Base-by-base conservation (phyloP, 192 early-diverging fungal genomes). In the Glomus cerebriforme region DNA sequence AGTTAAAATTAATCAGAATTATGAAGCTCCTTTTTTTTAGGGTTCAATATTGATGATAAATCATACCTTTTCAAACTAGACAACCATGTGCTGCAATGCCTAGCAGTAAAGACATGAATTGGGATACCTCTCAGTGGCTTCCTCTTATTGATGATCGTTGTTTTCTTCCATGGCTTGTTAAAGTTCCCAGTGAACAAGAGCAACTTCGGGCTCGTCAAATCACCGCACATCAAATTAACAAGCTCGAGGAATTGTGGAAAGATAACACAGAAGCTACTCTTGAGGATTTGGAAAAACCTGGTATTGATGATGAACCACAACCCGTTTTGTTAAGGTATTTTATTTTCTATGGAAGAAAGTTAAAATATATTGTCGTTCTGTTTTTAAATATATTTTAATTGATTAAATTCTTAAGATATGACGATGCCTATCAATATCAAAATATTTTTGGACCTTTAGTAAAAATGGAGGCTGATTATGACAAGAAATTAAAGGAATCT, bases 341-440 rank as follows among this genome's bases (percentile, higher is more conserved):
- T n/a, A n/a, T n/a, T n/a, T 22, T 29, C 59, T 43, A 27, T 43
- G 9, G 39, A n/a, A n/a, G 7, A 2, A 43, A 43, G 9, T 43
- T 43, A 12, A 43, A 43, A 43, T 43, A 43, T 43, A n/a, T n/a
- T n/a, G 39, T 39, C 9, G 37, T 43, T 43, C 10, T 12, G 39
- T 43, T 43, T 43, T 43, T 39, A 31, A n/a, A n/a, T 19, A 9
- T 59, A 67, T 63, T 79, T 3, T 66, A 59, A 80, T 19, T 37
- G 45, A n/a, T 17, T 29, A 75, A 24, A 29, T 2, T 27, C 22
- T 80, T 35, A 12, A 93, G 92, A 83, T 97, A 97, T 66, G 96
- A 99, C 65, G 97, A 99, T 85, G 97, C 96, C 1, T 97, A 97
- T 83, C 95, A 97, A 82, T 99, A 99, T 84, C 96, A 96, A 81